phyloP scores from a whole-genome alignment of 495 filamentous ascomycete genomes.

The Penicillium subrubescens region DNA sequence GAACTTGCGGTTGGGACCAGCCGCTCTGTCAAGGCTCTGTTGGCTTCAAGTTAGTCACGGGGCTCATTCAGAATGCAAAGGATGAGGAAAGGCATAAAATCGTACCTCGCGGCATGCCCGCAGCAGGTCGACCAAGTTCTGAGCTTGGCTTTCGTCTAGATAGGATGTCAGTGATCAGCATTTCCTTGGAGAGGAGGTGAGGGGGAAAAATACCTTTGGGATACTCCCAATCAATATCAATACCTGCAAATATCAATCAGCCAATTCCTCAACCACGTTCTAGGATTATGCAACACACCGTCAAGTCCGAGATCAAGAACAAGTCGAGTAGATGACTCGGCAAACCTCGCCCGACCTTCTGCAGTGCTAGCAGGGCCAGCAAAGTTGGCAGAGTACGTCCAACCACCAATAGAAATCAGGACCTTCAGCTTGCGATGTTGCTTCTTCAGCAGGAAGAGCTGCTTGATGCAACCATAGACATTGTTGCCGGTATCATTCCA shows the following conservation, averaged over 20 bases:
- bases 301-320: constrained; percentile 69
- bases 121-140: constrained; percentile 71
- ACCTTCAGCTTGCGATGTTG: constrained; percentile 86
- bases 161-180: constrained; percentile 8
- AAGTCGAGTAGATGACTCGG: constrained; percentile 65
- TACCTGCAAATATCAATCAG: constrained; percentile 34
- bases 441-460: constrained; percentile 89
- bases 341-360: constrained; percentile 73
- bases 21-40: constrained; percentile 63
- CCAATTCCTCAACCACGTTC: background rate
- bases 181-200: background rate
- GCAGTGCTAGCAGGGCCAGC: constrained; percentile 61
- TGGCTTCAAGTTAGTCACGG: constrained; percentile 9
- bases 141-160: constrained; percentile 58
- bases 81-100: background rate
- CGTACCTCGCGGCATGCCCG: constrained; percentile 59
- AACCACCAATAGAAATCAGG: constrained; percentile 91
- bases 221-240: constrained; percentile 70
- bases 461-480: constrained; percentile 75
- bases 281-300: constrained; percentile 31
- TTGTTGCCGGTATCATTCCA: constrained; percentile 50
- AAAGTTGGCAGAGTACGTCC: constrained; percentile 94
- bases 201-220: constrained; percentile 34
- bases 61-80: background rate
- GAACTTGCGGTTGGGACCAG: constrained; percentile 59